Conservation (phyloP, 805 yeast species). For the Saccharomyces jurei region DNA sequence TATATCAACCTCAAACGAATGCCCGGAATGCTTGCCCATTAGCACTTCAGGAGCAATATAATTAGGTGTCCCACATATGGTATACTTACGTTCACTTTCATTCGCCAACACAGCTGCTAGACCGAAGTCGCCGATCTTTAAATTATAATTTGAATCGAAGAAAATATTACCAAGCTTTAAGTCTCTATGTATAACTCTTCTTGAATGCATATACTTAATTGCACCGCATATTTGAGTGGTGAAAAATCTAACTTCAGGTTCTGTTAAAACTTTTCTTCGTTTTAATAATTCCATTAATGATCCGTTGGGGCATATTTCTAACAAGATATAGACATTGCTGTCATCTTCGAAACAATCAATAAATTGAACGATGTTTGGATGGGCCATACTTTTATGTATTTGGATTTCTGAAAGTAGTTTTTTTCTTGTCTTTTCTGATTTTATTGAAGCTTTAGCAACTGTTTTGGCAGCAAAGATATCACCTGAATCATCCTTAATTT, state of each 20-base stretch:
- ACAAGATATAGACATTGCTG: conserved; percentile 80
- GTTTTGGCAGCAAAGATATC: conserved; percentile 92
- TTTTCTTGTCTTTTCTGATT: conserved; percentile 76
- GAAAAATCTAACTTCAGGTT: conserved; percentile 84
- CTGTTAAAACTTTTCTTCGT: conserved; percentile 74
- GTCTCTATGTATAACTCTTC: conserved; percentile 93
- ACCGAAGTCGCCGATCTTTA: conserved; percentile 96
- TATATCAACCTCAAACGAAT: conserved; percentile 87
- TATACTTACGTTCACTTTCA: conserved; percentile 67
- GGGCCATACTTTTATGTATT: conserved; percentile 84
- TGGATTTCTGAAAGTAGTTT: conserved; percentile 88
- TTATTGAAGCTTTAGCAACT: conserved; percentile 90
- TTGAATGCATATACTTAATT: conserved; percentile 80
- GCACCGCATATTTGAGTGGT: conserved; percentile 94
- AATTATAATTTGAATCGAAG: conserved; percentile 86
- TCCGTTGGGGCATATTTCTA: conserved; percentile 93
- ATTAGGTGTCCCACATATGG: conserved; percentile 98
- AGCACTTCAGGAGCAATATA: conserved; percentile 97
- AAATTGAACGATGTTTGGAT: conserved; percentile 84
- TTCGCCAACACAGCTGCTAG: conserved; percentile 87
- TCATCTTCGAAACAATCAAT: conserved; percentile 97
- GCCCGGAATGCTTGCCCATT: conserved; percentile 81
- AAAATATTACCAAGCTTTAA: conserved; percentile 92
- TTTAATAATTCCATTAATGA: conserved; percentile 88
- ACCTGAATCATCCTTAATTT: conserved; percentile 86